phyloP scores from a whole-genome alignment of 108 stramenopile genomes.

The Bacterosira constricta region DNA sequence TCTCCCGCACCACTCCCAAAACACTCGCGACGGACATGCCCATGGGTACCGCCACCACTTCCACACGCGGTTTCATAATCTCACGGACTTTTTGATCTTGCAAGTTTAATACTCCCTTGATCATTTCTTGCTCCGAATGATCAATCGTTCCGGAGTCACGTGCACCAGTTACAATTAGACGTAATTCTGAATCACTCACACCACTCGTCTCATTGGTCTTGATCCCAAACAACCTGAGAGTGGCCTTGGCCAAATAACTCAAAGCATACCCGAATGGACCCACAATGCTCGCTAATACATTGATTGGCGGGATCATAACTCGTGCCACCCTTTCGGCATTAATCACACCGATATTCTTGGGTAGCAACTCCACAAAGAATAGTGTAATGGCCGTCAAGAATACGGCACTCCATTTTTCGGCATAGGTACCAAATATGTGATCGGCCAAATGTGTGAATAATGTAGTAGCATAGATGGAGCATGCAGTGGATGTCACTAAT shows the following conservation, averaged over 20 bases:
- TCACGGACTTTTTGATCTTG: slow-evolving; percentile 89
- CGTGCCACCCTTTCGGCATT: slow-evolving; percentile 95
- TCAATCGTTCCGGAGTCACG: slow-evolving; percentile 95
- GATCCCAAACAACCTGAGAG: slow-evolving; percentile 80
- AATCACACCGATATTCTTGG: slow-evolving; percentile 93
- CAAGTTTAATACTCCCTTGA: slow-evolving; percentile 94
- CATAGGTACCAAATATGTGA: slow-evolving; percentile 73
- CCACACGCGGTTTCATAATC: slow-evolving; percentile 96
- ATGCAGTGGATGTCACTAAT: slow-evolving; percentile 90
- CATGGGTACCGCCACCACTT: slow-evolving; percentile 90
- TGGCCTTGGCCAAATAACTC: slow-evolving; percentile 80
- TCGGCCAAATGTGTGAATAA: slow-evolving; percentile 88
- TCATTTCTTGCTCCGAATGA: slow-evolving; percentile 95
- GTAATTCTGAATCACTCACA: slow-evolving; percentile 92
- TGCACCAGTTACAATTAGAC: slow-evolving; percentile 94
- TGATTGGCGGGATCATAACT: slow-evolving; percentile 89
- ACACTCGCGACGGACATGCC: slow-evolving; percentile 86
- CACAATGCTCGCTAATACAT: slow-evolving; percentile 76
- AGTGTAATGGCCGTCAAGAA: slow-evolving; percentile 89
- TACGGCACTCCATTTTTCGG: slow-evolving; percentile 88
- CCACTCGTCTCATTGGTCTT: slow-evolving; percentile 69
- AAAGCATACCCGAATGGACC: slow-evolving; percentile 89
- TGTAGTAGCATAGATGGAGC: slow-evolving; percentile 84
- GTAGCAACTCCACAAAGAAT: slow-evolving; percentile 95
- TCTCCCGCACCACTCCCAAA: slow-evolving; percentile 79